Conservation (phyloP, 768 basidiomycete genomes). For the Chalciporus sphaerocephalus region DNA sequence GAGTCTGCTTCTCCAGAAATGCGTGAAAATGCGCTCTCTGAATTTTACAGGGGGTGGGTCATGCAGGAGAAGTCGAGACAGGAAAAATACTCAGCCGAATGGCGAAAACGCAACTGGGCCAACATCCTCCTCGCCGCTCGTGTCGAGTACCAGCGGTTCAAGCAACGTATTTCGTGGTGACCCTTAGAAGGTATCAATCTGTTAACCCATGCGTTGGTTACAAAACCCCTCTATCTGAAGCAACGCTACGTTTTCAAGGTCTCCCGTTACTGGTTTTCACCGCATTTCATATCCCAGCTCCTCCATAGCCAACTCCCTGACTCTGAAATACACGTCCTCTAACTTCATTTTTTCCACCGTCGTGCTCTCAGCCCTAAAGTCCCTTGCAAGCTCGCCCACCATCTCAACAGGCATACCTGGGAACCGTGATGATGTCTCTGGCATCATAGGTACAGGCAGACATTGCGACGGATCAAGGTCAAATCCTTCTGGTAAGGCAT, state of each 20-base stretch:
- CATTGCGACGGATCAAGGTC: slow-evolving; percentile 56
- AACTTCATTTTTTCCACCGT: slow-evolving; percentile 50
- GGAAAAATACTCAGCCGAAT: slow-evolving; percentile 59
- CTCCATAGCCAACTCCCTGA: slow-evolving; percentile 57
- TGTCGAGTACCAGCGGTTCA: slow-evolving; percentile 46
- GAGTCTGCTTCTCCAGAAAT: slow-evolving; percentile 44
- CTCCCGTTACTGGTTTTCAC: slow-evolving; percentile 6
- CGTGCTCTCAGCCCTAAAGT: slow-evolving; percentile 61
- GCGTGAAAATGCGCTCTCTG: slow-evolving; percentile 65
- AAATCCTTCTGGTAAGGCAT: slow-evolving; percentile 42
- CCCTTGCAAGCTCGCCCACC: slow-evolving; percentile 51
- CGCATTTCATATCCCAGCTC: slow-evolving; percentile 39
- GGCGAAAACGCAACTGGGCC: slow-evolving; percentile 58
- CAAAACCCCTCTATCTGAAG: not conserved
- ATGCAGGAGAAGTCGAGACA: slow-evolving; percentile 59
- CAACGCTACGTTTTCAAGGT: not conserved
- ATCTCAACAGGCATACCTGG: slow-evolving; percentile 67
- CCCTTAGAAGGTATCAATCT: not conserved
- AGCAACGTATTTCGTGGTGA: slow-evolving; percentile 27
- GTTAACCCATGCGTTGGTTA: not conserved
- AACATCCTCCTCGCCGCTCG: slow-evolving; percentile 57
- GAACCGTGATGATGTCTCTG: slow-evolving; percentile 68
- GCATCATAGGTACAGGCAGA: slow-evolving; percentile 50
- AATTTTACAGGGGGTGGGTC: slow-evolving; percentile 73
- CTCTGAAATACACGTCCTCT: slow-evolving; percentile 56